Conservation (phyloP, 1,139 yeast species). For the Yamadazyma spencermartinsiae region DNA sequence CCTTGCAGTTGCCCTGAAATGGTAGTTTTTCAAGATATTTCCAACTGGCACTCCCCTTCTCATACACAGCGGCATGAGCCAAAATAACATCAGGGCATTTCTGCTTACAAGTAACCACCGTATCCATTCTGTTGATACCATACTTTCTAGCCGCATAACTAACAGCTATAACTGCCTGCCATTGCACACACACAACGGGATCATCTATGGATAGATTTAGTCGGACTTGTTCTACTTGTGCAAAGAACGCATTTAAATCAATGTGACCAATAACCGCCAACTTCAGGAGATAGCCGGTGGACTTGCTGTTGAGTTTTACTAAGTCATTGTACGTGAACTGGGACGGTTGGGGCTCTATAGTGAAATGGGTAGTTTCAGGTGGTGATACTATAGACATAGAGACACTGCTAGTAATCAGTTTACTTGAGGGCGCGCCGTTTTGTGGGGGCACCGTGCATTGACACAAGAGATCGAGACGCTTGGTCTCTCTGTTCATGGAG, state of each 20-base stretch:
- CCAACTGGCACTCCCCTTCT: constrained; percentile 85
- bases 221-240: constrained; percentile 87
- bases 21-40: constrained; percentile 53
- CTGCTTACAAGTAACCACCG: constrained; percentile 60
- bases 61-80: constrained; percentile 94
- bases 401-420: not conserved
- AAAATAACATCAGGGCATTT: constrained; percentile 76
- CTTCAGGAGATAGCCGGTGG: constrained; percentile 58
- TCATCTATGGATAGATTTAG: constrained; percentile 62
- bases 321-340: constrained; percentile 49
- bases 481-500: too few species aligned
- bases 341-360: constrained; percentile 15
- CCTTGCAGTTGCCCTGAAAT: constrained; percentile 61
- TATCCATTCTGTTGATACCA: constrained; percentile 81
- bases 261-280: constrained; percentile 82
- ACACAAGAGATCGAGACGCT: too few species aligned
- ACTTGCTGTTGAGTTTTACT: constrained; percentile 43
- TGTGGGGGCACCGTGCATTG: too few species aligned
- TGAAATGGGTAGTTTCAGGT: not conserved
- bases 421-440: too few species aligned
- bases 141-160: constrained; percentile 83
- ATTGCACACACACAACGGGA: constrained; percentile 93
- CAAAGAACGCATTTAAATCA: constrained; percentile 92
- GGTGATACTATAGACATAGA: constrained; percentile 1
- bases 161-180: constrained; percentile 88